Evolutionary conservation across 2,329 filamentous ascomycete genomes (phyloP), one percentile per base, ranked within the genome.

Genomic region (Aureobasidium sp.): DNA sequence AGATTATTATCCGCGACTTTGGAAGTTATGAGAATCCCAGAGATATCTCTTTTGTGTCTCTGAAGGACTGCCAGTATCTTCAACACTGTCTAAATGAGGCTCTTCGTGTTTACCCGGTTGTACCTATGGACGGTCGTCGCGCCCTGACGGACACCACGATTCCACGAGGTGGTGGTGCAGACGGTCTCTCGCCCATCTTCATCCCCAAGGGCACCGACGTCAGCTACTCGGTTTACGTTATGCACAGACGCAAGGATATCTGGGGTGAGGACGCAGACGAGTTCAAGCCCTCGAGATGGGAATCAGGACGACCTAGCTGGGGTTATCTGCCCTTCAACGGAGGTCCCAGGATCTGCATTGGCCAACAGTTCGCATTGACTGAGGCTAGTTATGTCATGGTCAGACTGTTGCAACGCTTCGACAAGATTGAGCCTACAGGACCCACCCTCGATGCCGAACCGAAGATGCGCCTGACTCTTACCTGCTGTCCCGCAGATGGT

Each of bases 41-140:
- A 29, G 49, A 61, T 25, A 65, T 69, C 55, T 65, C 58, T 5
- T 71, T 69, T 44, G 50, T 65, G 3, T 64, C 66, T 44, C 62
- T 72, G n/a, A 70, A 71, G 52, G 55, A 45, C 30, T 69, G 67
- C 44, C 63, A 66, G 3, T 70, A 70, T 55, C 67, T 75, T 0
- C 70, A 86, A 73, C 79, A 87, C 69, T 79, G 88, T 61, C 79
- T 94, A 68, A 87, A 89, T 74, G 90, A 71, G 59, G 75, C 80
- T 2, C 76, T 85, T 5, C 80, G 82, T 13, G 69, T 82, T 3
- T 78, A 81, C 66, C 81, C 82, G 5, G 74, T 79, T 16, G 80
- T 85, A 11, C 81, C 82, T 4, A 66, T 75, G 36, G 85, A 86
- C 69, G 73, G 72, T n/a, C 78, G 83, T 62, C 67, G 70, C 29